Evolutionary conservation across 2,329 filamentous ascomycete species (phyloP).

Genomic region (Hypoxylon sp.): DNA sequence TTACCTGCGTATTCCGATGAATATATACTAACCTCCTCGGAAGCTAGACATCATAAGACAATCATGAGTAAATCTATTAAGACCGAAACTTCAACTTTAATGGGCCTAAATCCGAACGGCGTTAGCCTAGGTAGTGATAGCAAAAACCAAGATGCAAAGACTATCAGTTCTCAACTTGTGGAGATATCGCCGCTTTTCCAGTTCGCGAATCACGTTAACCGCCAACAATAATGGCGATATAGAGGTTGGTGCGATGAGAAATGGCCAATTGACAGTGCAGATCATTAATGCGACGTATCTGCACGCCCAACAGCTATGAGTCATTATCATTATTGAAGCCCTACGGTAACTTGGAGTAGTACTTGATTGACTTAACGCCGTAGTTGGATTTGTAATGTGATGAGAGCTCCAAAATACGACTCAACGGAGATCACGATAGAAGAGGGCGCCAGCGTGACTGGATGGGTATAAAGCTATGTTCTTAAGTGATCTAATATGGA

Average conservation of each 20-base stretch:
- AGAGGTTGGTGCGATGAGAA: neutral
- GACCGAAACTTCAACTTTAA: neutral
- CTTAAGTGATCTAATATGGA: constrained; percentile 33
- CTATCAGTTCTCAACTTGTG: neutral
- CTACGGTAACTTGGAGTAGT: neutral
- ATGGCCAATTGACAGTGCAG: neutral
- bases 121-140: neutral
- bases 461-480: constrained; percentile 33
- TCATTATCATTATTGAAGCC: neutral
- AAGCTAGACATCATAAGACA: neutral
- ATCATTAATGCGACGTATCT: neutral
- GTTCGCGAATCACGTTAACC: too few relatives aligned
- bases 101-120: constrained; percentile 10
- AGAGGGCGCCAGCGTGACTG: neutral
- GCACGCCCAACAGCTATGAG: neutral
- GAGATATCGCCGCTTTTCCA: neutral
- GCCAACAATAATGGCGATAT: neutral
- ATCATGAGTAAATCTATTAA: neutral
- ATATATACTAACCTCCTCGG: neutral
- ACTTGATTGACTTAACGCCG: too few relatives aligned
- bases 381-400: neutral
- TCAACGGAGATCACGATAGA: neutral
- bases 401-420: neutral
- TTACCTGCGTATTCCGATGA: neutral
- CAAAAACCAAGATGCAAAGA: neutral